These are phyloP conservation scores for Wolfiporia cocos DNA, from an alignment of 1,284 basidiomycete genomes.

Conservation along the genomic window DNA sequence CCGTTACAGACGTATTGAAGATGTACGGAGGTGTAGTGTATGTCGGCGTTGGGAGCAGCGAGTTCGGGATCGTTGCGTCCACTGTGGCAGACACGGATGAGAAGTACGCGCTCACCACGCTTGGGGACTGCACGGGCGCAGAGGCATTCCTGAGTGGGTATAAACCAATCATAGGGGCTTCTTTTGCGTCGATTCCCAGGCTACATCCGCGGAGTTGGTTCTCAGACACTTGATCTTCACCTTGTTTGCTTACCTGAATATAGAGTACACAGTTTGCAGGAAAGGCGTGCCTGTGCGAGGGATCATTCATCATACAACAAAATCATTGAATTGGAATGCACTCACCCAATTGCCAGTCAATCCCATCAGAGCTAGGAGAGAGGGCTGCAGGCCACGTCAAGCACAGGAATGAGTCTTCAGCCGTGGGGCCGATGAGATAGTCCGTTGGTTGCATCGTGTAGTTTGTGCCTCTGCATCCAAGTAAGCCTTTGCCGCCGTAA, in stretches of 20 bases:
- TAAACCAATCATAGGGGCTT: conserved; percentile 69
- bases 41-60: conserved; percentile 59
- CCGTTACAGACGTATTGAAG: conserved; percentile 65
- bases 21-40: conserved; percentile 61
- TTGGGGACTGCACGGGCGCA: conserved; percentile 31
- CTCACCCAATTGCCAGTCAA: conserved; percentile 82
- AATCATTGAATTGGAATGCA: no score
- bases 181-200: conserved; percentile 66
- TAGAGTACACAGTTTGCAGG: conserved; percentile 74
- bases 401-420: conserved; percentile 64
- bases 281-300: conserved; percentile 58
- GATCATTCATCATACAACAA: neutral
- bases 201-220: no score
- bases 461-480: conserved; percentile 38
- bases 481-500: neutral
- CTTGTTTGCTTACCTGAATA: conserved; percentile 77
- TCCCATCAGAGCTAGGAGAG: conserved; percentile 64
- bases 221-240: no score
- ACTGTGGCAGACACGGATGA: conserved; percentile 61
- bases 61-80: conserved; percentile 72
- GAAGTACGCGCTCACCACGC: conserved; percentile 46
- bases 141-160: conserved; percentile 52
- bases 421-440: conserved; percentile 74
- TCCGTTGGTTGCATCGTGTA: conserved; percentile 75
- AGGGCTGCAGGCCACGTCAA: conserved; percentile 76